These are phyloP conservation scores for Musa balbisiana DNA, from an alignment of 202 grass and related monocot species.

Conservation along the genomic window DNA sequence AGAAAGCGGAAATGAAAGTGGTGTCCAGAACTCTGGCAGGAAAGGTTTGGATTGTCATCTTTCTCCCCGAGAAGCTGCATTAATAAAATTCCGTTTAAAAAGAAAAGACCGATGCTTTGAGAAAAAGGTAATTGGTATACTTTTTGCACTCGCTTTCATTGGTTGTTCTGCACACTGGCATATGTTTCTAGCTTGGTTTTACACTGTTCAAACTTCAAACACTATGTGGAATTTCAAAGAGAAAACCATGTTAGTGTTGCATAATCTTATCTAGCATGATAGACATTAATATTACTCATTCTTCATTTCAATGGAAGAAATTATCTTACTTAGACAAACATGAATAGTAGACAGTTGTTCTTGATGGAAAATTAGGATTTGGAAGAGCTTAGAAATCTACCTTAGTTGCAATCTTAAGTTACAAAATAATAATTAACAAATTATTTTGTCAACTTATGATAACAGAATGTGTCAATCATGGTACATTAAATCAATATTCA, in stretches of 20 bases:
- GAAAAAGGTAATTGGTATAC: slow-evolving; percentile 50
- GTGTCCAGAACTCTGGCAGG: slow-evolving; percentile 34
- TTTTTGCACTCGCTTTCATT: not conserved
- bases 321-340: too few relatives aligned
- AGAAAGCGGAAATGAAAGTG: slow-evolving; percentile 71
- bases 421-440: not conserved
- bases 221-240: not conserved
- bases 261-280: not conserved
- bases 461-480: not conserved
- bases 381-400: not conserved
- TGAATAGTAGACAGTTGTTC: too few relatives aligned
- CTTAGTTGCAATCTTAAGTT: not conserved
- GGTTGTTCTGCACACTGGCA: too few relatives aligned
- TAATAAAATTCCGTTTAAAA: slow-evolving; percentile 91
- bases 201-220: not conserved
- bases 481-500: not conserved
- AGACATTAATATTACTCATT: too few relatives aligned
- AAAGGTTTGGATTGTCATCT: slow-evolving; percentile 33
- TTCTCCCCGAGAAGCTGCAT: slow-evolving; percentile 60
- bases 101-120: slow-evolving; percentile 98
- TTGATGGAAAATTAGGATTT: not conserved
- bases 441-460: not conserved
- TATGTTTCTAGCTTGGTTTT: not conserved
- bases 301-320: too few relatives aligned
- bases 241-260: not conserved